Base-by-base conservation (phyloP, 2,329 filamentous ascomycete genomes). In the Aspergillus sclerotialis region DNA sequence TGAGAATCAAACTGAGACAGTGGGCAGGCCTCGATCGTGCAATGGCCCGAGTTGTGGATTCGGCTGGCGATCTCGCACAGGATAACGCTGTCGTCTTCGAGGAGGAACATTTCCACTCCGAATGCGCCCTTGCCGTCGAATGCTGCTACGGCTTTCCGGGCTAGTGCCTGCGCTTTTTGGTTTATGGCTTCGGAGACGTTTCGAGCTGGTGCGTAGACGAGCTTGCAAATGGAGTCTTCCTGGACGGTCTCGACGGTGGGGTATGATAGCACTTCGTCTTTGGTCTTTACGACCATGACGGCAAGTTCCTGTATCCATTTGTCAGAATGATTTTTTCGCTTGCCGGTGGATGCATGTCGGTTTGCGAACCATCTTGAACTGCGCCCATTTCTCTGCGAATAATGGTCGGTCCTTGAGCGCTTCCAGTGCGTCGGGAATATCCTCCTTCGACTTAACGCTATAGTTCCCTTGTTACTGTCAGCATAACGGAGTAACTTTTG, bases 221-320 rank as follows among this genome's bases (percentile, higher is more conserved):
- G 80, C 49, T 93, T 92, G 75, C 92, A 96, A 49, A 98, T 88
- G 54, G 80, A 92, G 61, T 96, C 85, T 62, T 95, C 86, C 50
- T 98, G 92, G 18, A 96, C 76, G 1, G 90, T 96, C 68, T 98
- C 92, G 2, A 95, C 89, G 0, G 82, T 83, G 1, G 92, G 89
- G 56, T 92, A 96, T 4, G 89, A 78, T 19, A 88, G 67, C 3
- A 76, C 70, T 4, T 67, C 63, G 45, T 93, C 80, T 53, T 89
- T 84, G 1, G 85, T 94, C 53, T 94, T 84, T 37, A 96, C 78
- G 7, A 95, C 90, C 80, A 96, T 94, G 46, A 94, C 89, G 4
- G 92, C 85, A 34, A 96, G 68, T 65, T 96, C 90, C 63, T 65
- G 45, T 10, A 36, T 14, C 8, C 8, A n/a, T 10, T 16, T 14